Percentiles rank a stretch among this genome's conserved stretches.
Conservation (phyloP, 2,329 filamentous ascomycete genomes). For the Pseudomassariella vexata region DNA sequence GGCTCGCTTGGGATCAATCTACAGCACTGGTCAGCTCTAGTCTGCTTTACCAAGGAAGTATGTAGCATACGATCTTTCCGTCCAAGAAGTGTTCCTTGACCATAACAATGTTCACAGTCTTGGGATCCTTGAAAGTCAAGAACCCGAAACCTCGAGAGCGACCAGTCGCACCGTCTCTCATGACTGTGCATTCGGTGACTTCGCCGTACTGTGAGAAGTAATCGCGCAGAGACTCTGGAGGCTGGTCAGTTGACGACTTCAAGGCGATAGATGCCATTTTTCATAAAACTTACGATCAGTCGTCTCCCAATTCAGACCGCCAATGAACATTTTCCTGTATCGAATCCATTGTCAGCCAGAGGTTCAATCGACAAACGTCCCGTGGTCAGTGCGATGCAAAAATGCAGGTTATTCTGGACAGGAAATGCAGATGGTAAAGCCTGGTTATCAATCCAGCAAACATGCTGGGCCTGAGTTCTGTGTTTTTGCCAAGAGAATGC, state of each 20-base stretch:
- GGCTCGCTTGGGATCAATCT: conserved; percentile 97
- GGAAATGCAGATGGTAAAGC: no score
- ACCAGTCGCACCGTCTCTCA: conserved; percentile 91
- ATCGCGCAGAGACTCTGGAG: conserved; percentile 82
- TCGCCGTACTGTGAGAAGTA: conserved; percentile 99
- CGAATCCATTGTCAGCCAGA: conserved; percentile 19
- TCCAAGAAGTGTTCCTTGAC: conserved; percentile 98
- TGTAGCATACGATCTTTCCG: conserved; percentile 82
- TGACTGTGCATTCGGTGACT: conserved; percentile 97
- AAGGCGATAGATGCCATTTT: conserved; percentile 1
- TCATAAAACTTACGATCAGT: conserved; percentile 82
- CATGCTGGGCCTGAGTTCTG: no score
- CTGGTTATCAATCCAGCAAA: no score
- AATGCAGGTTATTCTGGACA: no score
- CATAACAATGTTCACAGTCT: conserved; percentile 98
- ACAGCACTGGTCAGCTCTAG: conserved; percentile 15
- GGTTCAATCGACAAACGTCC: no score
- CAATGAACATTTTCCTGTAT: conserved; percentile 98
- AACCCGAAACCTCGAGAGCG: conserved; percentile 96
- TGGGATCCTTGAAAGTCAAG: conserved; percentile 94
- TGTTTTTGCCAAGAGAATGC: no score
- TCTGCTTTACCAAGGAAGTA: no score
- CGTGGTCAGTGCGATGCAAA: conserved; percentile 8
- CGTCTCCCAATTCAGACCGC: conserved; percentile 97
- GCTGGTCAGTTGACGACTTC: not conserved